A percentile compares a stretch with the other conserved stretches of the same genome.
These are phyloP conservation scores for Globisporangium perplexum DNA, from an alignment of 352 stramenopile genomes.

Conservation along the genomic window DNA sequence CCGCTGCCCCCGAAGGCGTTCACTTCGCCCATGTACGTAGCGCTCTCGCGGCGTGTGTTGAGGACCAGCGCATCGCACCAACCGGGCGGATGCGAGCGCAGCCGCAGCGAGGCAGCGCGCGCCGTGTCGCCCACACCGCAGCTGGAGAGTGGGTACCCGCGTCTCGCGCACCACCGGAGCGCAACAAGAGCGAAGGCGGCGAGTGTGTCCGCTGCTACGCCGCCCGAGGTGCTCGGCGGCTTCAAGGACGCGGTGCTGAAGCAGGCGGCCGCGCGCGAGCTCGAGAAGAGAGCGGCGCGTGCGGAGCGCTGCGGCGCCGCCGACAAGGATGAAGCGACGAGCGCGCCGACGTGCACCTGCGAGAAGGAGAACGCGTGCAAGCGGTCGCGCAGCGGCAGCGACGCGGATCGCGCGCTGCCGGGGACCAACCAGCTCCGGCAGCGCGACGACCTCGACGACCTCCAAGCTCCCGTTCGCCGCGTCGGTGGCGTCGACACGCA, in stretches of 20 bases:
- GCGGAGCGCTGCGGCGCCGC: no score
- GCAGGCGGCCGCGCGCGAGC: slow-evolving; percentile 13
- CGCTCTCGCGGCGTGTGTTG: background rate
- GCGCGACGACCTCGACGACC: background rate
- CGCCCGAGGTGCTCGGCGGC: slow-evolving; percentile 15
- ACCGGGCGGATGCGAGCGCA: background rate
- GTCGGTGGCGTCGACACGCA: background rate
- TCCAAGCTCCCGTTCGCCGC: background rate
- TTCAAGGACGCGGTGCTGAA: slow-evolving; percentile 57
- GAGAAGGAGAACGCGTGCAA: background rate
- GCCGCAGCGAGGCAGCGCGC: background rate
- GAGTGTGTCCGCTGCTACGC: no score
- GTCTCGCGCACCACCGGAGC: background rate
- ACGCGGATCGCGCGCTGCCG: background rate
- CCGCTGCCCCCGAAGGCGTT: slow-evolving; percentile 2
- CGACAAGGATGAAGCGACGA: background rate
- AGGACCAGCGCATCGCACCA: background rate
- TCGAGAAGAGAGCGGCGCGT: background rate
- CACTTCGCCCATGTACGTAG: background rate
- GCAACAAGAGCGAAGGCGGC: no score
- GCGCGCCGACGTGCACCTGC: background rate
- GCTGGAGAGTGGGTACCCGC: background rate
- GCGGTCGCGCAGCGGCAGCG: background rate
- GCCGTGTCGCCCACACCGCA: background rate
- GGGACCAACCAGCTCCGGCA: background rate